Evolutionary conservation across 352 stramenopile species (phyloP), one percentile per base, ranked within the genome.

Genomic region (Aphanomyces stellatus): DNA sequence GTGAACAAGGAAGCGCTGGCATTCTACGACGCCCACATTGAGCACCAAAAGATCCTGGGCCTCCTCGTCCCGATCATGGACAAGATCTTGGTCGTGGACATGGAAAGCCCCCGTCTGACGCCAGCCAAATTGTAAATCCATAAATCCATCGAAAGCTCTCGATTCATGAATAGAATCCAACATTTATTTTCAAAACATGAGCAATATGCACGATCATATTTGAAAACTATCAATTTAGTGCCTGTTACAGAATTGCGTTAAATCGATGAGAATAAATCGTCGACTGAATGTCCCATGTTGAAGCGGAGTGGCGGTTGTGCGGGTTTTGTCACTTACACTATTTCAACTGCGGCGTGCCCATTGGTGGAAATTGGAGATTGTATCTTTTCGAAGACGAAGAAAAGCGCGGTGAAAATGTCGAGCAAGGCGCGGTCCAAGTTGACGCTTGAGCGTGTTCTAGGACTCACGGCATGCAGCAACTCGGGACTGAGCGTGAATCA

Each of bases 371-470:
- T 57, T 22, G 42, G 7, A 24, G 6, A 22, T 13, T 13, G 25
- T 25, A 51, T 51, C 42, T 51, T 51, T 51, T 7, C 19, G 5
- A 51, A 24, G 19, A 7, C 5, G 19, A 8, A 13, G n/a, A n/a
- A n/a, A n/a, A n/a, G n/a, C n/a, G n/a, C n/a, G n/a, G n/a, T n/a
- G n/a, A n/a, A n/a, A n/a, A 57, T 57, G 49, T 57, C 49, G 25
- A 57, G 13, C 8, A 51, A 35, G 33, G 49, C 49, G 25, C 48
- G 51, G 31, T 10, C 37, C 13, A 68, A 68, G 15, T 74, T 94
- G n/a, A 91, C 82, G 34, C 71, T 94, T 24, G 85, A 94, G 81
- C 83, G 85, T 46, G 82, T 94, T 61, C 65, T 94, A 56, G 85
- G 85, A 17, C 67, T 92, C 11, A 92, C 85, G 4, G 81, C 80